Evolutionary conservation across 208 protist genomes (phyloP).

Genomic region (Trypanosomatidae sp.): DNA sequence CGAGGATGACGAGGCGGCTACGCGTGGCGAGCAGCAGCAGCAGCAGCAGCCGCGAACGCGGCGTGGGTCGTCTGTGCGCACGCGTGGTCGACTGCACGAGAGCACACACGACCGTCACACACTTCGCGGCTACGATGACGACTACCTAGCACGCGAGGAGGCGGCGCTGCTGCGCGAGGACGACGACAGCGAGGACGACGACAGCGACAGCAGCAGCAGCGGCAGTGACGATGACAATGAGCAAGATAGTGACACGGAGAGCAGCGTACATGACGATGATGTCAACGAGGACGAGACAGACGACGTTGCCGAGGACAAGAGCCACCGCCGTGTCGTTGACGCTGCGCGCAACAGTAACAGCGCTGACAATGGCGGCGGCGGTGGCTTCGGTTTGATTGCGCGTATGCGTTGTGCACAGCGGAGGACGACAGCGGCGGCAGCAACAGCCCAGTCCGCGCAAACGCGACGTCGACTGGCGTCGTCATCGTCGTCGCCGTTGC

Average conservation of each 20-base stretch:
- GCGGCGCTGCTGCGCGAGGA: constrained; percentile 7
- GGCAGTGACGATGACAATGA: constrained; percentile 8
- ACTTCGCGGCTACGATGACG: constrained; percentile 14
- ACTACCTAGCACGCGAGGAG: constrained; percentile 9
- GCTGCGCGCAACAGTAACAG: too few relatives aligned
- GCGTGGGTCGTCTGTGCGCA: not conserved
- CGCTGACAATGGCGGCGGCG: too few relatives aligned
- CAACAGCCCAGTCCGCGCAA: too few relatives aligned
- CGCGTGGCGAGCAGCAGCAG: not conserved
- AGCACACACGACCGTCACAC: too few relatives aligned
- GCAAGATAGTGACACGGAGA: constrained; percentile 1
- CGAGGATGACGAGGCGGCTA: not conserved
- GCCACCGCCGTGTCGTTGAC: too few relatives aligned
- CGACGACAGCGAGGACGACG: constrained; percentile 3
- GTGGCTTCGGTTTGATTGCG: too few relatives aligned
- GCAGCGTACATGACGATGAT: constrained; percentile 1
- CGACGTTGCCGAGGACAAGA: too few relatives aligned
- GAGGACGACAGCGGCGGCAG: too few relatives aligned
- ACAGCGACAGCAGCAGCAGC: constrained; percentile 3
- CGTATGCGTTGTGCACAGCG: too few relatives aligned
- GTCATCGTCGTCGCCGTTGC: too few relatives aligned
- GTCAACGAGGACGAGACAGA: not conserved
- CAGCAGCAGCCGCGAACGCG: not conserved
- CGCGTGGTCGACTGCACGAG: constrained; percentile 1
- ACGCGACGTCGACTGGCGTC: too few relatives aligned